Evolutionary conservation across 768 basidiomycete species (phyloP).

Genomic region (Termitomyces sp.): DNA sequence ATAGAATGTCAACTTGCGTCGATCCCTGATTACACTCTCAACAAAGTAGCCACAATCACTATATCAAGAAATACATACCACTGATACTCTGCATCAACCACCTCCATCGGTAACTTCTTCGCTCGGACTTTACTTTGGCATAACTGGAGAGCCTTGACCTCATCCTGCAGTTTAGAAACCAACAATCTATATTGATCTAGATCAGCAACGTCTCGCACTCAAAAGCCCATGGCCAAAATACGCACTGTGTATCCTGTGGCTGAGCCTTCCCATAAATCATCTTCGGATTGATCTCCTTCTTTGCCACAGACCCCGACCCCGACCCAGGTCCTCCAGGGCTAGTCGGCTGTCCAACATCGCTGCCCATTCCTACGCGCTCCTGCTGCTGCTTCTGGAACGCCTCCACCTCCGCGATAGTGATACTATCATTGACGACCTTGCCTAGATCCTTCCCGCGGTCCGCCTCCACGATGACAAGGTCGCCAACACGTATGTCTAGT

Average conservation of each 20-base stretch:
- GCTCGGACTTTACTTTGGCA: constrained; percentile 91
- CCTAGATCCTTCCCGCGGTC: constrained; percentile 94
- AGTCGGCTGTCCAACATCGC: constrained; percentile 28
- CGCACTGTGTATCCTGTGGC: constrained; percentile 73
- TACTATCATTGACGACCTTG: constrained; percentile 86
- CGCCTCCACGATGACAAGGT: constrained; percentile 95
- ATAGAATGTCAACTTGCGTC: constrained; percentile 97
- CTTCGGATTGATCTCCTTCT: constrained; percentile 97
- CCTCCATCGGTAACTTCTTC: constrained; percentile 97
- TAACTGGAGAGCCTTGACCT: constrained; percentile 85
- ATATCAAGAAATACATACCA: constrained; percentile 54
- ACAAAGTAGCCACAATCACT: background rate
- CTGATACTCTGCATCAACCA: constrained; percentile 97
- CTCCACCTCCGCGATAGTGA: constrained; percentile 87
- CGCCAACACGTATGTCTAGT: constrained; percentile 70
- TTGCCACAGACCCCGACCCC: constrained; percentile 26
- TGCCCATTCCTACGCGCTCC: constrained; percentile 40
- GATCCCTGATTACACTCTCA: constrained; percentile 60
- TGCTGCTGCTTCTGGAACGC: constrained; percentile 82
- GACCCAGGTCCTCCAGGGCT: constrained; percentile 25
- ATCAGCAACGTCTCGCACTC: constrained; percentile 1
- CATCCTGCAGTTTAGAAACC: constrained; percentile 82
- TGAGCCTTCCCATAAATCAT: constrained; percentile 90
- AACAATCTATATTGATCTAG: constrained; percentile 48
- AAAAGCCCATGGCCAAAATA: constrained; percentile 5